phyloP scores from a whole-genome alignment of 495 filamentous ascomycete species.

The Alectoria sarmentosa region DNA sequence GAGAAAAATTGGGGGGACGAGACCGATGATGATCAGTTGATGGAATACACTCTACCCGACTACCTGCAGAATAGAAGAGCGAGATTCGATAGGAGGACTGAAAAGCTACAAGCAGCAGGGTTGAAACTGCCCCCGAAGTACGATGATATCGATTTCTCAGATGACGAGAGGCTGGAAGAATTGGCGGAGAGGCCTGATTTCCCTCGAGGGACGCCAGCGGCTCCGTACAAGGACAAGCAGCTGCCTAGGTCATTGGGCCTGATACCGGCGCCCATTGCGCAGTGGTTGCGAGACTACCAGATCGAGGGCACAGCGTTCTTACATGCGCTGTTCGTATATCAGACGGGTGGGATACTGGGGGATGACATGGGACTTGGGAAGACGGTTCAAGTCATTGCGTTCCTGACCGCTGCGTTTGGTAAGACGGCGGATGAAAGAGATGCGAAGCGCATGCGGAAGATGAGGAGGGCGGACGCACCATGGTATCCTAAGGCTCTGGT shows the following conservation, averaged over 20 bases:
- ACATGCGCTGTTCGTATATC: conserved; percentile 85
- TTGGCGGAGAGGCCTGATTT: conserved; percentile 67
- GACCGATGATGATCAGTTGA: conserved; percentile 50
- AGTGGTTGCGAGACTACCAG: conserved; percentile 90
- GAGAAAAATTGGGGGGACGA: conserved; percentile 38
- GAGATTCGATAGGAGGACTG: conserved; percentile 46
- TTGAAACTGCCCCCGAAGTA: conserved; percentile 75
- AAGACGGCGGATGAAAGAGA: conserved; percentile 92
- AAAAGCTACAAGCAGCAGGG: conserved; percentile 56
- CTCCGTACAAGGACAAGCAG: conserved; percentile 65
- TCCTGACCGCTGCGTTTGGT: conserved; percentile 86
- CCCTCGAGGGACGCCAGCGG: conserved; percentile 50
- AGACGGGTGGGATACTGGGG: conserved; percentile 82
- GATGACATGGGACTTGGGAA: conserved; percentile 99
- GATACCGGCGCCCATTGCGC: conserved; percentile 85
- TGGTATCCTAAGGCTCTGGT: conserved; percentile 91
- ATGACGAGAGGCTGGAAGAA: conserved; percentile 60
- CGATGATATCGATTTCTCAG: conserved; percentile 77
- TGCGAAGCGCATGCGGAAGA: conserved; percentile 84
- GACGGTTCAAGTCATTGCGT: conserved; percentile 94
- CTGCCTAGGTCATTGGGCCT: conserved; percentile 71
- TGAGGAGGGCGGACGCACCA: conserved; percentile 46
- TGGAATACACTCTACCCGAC: conserved; percentile 51
- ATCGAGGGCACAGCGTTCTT: conserved; percentile 79
- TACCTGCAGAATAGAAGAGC: conserved; percentile 48